Percentiles rank a stretch among this genome's conserved stretches.
Conservation (phyloP, 1,284 basidiomycete genomes). For the Rhizopogon parksii region DNA sequence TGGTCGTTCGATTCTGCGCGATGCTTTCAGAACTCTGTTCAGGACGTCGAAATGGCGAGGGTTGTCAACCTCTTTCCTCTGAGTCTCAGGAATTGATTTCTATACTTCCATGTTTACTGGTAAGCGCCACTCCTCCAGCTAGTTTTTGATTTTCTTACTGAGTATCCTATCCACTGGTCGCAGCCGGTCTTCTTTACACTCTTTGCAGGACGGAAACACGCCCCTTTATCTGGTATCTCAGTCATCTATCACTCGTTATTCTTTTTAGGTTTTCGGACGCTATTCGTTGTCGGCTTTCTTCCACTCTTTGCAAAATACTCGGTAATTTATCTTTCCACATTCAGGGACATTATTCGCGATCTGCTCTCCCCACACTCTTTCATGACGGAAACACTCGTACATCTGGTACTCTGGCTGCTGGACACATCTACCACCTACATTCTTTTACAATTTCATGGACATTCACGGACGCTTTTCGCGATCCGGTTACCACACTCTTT, state of each 20-base stretch:
- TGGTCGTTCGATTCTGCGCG: constrained; percentile 53
- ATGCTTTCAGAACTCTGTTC: constrained; percentile 51
- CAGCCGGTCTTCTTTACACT: neutral
- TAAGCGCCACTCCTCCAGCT: neutral
- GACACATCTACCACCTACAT: neutral
- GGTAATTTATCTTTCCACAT: too few species aligned
- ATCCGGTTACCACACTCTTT: neutral
- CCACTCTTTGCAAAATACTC: neutral
- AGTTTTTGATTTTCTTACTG: neutral
- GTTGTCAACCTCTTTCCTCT: constrained; percentile 40
- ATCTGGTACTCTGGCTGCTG: too few species aligned
- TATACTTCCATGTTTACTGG: neutral
- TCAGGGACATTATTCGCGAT: too few species aligned
- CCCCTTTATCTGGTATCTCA: too few species aligned
- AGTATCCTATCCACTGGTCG: neutral
- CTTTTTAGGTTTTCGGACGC: too few species aligned
- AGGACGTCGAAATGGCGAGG: constrained; percentile 39
- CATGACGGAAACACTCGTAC: neutral
- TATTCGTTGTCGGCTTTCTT: neutral
- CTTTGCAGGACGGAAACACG: too few species aligned
- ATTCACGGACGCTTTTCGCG: neutral
- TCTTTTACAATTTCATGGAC: neutral
- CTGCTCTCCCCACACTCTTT: neutral
- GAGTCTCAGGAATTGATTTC: too few species aligned
- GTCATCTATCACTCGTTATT: too few species aligned